phyloP scores from a whole-genome alignment of 208 protist genomes.

The Trypanosoma melophagium region DNA sequence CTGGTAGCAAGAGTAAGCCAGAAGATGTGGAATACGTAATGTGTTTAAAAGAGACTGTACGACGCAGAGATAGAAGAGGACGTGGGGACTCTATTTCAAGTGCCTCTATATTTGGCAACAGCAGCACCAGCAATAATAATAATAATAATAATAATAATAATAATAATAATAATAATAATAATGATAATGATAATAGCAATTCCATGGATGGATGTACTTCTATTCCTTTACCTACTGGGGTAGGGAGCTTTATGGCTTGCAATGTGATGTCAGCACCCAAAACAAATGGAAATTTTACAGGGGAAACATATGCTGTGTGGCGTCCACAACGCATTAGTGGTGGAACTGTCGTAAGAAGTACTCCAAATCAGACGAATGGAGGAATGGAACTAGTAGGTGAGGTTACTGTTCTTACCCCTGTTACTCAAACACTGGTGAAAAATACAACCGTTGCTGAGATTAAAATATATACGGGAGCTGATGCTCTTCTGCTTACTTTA shows the following conservation, averaged over 20 bases:
- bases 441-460: conserved; percentile 55
- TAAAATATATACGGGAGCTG: conserved; percentile 45
- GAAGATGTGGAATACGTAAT: conserved; percentile 31
- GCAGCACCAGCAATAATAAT: not conserved
- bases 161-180: too few relatives aligned
- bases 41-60: not conserved
- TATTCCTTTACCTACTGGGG: too few relatives aligned
- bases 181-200: too few relatives aligned
- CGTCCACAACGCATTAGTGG: conserved; percentile 41
- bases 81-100: not conserved
- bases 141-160: not conserved
- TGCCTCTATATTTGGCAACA: not conserved
- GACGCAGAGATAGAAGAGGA: not conserved
- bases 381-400: conserved; percentile 68
- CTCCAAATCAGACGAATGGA: conserved; percentile 36
- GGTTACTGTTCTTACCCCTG: conserved; percentile 34
- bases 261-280: too few relatives aligned
- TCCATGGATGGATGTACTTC: too few relatives aligned
- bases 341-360: conserved; percentile 24
- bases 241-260: too few relatives aligned
- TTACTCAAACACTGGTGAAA: conserved; percentile 31
- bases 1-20: conserved; percentile 15
- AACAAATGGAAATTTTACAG: conserved; percentile 1
- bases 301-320: conserved; percentile 42
- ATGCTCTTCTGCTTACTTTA: conserved; percentile 66